Base-by-base conservation (phyloP, 192 early-diverging fungal species). In the Geranomyces michiganensis region DNA sequence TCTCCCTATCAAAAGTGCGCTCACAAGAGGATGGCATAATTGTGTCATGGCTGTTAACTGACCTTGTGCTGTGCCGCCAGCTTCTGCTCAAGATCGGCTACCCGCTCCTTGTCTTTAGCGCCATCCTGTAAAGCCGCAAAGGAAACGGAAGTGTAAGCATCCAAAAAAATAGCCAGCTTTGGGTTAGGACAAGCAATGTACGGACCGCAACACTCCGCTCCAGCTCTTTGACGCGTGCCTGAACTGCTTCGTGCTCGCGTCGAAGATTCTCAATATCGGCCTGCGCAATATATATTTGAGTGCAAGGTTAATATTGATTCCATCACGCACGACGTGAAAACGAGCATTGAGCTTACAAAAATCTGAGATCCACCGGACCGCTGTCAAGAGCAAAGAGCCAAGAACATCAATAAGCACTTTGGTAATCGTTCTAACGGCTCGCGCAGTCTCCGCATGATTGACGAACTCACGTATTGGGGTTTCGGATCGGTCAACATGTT, bases 401-500 rank as follows among this genome's bases (percentile, higher is more conserved):
- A 13, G 53, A 13, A 55, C 7, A 26, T 26, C 21, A 26, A 21
- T 29, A 8, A 55, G 27, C n/a, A n/a, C n/a, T n/a, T n/a, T n/a
- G n/a, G n/a, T n/a, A n/a, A n/a, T n/a, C n/a, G n/a, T n/a, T n/a
- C n/a, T n/a, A n/a, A n/a, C n/a, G n/a, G 10, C 36, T 7, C 36
- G 36, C 36, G 36, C 36, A 41, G n/a, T n/a, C n/a, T n/a, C n/a
- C n/a, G n/a, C n/a, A n/a, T n/a, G n/a, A n/a, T n/a, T n/a, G n/a
- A n/a, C n/a, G n/a, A n/a, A 41, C 43, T 62, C 17, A 56, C 70
- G 36, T 67, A 71, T 33, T 65, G 48, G 22, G 47, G 33, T 33
- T 79, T 64, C n/a, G 70, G 77, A 31, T 56, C 36, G 7, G 71
- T 79, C 44, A 90, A 75, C 80, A 92, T 89, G 51, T 79, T 82